Evolutionary conservation across 495 filamentous ascomycete genomes (phyloP).

Genomic region (Penicillium herquei): DNA sequence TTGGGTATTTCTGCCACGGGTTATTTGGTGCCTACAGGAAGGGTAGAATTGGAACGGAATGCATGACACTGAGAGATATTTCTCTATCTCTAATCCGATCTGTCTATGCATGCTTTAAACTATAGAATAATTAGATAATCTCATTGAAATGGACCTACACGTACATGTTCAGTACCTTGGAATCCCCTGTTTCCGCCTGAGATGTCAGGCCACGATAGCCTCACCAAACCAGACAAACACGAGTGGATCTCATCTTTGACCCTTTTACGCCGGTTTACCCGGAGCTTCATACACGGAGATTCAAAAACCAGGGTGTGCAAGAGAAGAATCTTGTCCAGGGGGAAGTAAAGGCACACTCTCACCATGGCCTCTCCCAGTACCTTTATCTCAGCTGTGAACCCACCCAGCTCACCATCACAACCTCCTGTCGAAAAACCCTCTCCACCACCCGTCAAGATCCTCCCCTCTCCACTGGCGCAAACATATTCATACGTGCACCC

Average conservation of each 20-base stretch:
- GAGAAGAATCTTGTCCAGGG: not conserved
- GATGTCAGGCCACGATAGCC: too few relatives aligned
- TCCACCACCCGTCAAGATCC: slow-evolving; percentile 37
- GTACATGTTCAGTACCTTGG: too few relatives aligned
- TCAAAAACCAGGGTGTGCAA: not conserved
- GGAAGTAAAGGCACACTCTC: slow-evolving; percentile 7
- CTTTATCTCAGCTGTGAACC: slow-evolving; percentile 7
- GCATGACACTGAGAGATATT: not conserved
- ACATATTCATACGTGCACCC: slow-evolving; percentile 64
- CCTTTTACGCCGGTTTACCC: slow-evolving; percentile 14
- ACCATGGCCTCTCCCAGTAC: slow-evolving; percentile 26
- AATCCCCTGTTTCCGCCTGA: not conserved
- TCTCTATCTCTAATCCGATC: not conserved
- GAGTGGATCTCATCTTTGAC: not conserved
- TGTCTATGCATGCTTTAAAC: not conserved
- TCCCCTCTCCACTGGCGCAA: slow-evolving; percentile 45
- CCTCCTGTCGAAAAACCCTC: slow-evolving; percentile 30
- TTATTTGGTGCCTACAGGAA: not conserved
- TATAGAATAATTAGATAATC: not conserved
- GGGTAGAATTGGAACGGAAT: not conserved
- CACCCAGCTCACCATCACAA: slow-evolving; percentile 17
- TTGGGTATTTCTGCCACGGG: not conserved
- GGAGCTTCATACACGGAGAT: slow-evolving; percentile 10
- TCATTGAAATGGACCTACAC: too few relatives aligned
- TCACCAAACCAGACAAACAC: slow-evolving; percentile 16